Percentiles rank a stretch among this genome's conserved stretches.
phyloP scores from a whole-genome alignment of 1,284 basidiomycete species.

The Malassezia arunalokei region DNA sequence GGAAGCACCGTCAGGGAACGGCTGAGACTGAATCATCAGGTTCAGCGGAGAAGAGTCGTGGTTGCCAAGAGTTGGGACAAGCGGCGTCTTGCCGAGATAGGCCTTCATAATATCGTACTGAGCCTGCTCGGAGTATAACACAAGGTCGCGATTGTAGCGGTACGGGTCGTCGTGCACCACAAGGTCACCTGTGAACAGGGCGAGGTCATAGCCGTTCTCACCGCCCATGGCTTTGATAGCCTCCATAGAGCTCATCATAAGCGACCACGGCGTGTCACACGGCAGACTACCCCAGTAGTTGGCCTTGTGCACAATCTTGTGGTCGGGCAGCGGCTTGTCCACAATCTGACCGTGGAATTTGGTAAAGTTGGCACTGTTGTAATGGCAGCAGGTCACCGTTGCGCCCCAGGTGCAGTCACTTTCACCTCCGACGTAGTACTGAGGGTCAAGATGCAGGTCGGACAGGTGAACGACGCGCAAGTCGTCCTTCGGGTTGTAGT shows the following conservation, averaged over 20 bases:
- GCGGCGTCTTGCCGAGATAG: conserved; percentile 31
- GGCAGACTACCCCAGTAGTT: conserved; percentile 39
- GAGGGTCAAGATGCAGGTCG: conserved; percentile 68
- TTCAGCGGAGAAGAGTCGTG: conserved; percentile 40
- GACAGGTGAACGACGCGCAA: conserved; percentile 65
- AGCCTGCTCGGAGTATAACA: conserved; percentile 37
- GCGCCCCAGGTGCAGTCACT: conserved; percentile 59
- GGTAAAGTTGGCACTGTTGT: conserved; percentile 51
- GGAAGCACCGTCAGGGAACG: conserved; percentile 25
- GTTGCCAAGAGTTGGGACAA: conserved; percentile 41
- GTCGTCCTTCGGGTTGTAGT: conserved; percentile 12
- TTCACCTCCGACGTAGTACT: conserved; percentile 62
- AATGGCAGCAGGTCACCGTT: conserved; percentile 56
- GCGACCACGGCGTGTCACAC: conserved; percentile 60
- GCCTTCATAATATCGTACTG: conserved; percentile 32
- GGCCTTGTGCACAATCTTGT: conserved; percentile 22
- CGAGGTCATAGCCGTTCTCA: conserved; percentile 56
- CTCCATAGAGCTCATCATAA: conserved; percentile 56
- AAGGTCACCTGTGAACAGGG: conserved; percentile 64
- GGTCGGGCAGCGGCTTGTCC: conserved; percentile 13
- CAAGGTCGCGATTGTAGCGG: conserved; percentile 37
- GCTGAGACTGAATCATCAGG: conserved; percentile 20
- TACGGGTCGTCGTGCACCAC: conserved; percentile 50
- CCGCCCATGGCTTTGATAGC: conserved; percentile 58
- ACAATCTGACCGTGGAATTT: conserved; percentile 47